phyloP scores from a whole-genome alignment of 2,329 filamentous ascomycete species.

The Ceratocystis destructans region DNA sequence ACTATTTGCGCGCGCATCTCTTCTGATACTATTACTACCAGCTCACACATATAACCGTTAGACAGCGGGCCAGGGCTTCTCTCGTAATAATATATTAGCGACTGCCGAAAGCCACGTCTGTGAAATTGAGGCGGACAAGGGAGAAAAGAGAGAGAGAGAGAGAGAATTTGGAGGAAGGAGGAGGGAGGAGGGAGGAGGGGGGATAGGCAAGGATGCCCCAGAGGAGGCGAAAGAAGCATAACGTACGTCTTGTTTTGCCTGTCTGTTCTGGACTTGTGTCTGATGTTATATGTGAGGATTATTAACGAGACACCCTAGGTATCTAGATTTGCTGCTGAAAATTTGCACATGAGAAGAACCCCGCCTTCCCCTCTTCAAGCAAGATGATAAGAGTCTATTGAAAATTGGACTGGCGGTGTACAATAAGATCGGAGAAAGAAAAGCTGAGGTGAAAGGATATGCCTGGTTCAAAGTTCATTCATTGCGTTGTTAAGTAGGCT shows the following conservation, averaged over 20 bases:
- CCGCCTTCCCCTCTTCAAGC: background rate
- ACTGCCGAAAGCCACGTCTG: slow-evolving; percentile 1
- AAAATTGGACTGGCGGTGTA: background rate
- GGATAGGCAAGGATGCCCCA: background rate
- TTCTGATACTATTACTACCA: background rate
- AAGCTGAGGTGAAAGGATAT: background rate
- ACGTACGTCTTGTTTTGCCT: background rate
- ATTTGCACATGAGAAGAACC: background rate
- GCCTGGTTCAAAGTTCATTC: background rate
- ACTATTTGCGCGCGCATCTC: background rate
- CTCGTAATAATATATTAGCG: background rate
- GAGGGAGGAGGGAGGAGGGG: background rate
- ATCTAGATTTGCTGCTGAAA: background rate
- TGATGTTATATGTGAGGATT: background rate
- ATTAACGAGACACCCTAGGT: background rate
- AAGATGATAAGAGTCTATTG: background rate
- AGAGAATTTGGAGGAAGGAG: background rate
- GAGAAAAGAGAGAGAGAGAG: background rate
- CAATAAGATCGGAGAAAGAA: background rate
- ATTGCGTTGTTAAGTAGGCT: background rate
- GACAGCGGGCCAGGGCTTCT: background rate
- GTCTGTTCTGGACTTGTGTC: background rate
- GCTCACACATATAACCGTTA: background rate
- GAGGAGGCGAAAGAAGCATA: background rate
- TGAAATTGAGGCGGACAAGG: background rate